Conservation (phyloP, 1,284 basidiomycete genomes). For the Tylopilus orsonianus region DNA sequence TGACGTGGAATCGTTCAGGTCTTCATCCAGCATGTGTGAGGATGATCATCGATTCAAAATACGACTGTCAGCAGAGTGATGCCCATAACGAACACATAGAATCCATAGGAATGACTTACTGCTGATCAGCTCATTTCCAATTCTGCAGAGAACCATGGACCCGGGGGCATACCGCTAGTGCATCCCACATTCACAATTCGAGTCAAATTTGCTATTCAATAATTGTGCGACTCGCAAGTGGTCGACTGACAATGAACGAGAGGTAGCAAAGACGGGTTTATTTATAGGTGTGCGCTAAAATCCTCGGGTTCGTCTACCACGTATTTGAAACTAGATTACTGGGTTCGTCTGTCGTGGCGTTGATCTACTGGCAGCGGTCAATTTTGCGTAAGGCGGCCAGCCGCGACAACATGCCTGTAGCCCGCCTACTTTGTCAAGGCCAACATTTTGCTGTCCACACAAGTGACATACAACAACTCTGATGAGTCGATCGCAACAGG, state of each 20-base stretch:
- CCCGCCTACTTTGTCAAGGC: conserved; percentile 8
- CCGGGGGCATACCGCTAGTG: neutral
- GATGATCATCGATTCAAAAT: conserved; percentile 1
- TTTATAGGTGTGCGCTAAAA: conserved; percentile 13
- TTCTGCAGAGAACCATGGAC: conserved; percentile 10
- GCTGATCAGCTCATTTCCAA: conserved; percentile 27
- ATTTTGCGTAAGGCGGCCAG: conserved; percentile 17
- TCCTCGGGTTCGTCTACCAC: conserved; percentile 21
- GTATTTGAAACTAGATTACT: conserved; percentile 23
- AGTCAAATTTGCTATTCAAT: conserved; percentile 3
- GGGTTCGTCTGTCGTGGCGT: conserved; percentile 7
- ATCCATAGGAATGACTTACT: conserved; percentile 2
- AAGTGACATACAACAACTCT: conserved; percentile 8
- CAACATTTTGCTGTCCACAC: conserved; percentile 2
- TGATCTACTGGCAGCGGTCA: neutral
- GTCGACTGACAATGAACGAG: neutral
- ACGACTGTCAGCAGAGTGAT: conserved; percentile 3
- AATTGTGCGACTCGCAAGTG: neutral
- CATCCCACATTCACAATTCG: conserved; percentile 11
- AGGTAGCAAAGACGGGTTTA: conserved; percentile 2
- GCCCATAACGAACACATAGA: conserved; percentile 6
- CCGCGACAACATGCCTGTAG: conserved; percentile 16
- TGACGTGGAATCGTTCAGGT: conserved; percentile 3
- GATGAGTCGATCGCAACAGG: conserved; percentile 23
- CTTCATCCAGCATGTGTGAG: conserved; percentile 7